Percentiles rank a stretch among this genome's conserved stretches.
Evolutionary conservation across 345 rosid species (phyloP).

Genomic region (Sonneratia alba): DNA sequence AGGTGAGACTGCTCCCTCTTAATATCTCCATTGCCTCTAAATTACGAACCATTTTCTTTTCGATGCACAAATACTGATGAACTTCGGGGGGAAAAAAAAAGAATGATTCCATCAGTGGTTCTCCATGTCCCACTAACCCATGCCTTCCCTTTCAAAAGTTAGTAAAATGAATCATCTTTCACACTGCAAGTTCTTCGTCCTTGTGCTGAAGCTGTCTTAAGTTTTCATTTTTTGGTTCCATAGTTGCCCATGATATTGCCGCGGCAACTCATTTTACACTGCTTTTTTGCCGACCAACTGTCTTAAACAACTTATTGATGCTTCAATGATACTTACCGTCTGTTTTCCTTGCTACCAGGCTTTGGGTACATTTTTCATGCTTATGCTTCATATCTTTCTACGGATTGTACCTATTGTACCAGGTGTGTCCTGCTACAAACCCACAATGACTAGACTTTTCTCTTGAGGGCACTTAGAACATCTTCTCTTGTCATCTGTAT

Average conservation of each 20-base stretch:
- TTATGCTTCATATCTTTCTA: conserved; percentile 69
- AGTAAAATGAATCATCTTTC: too few species aligned
- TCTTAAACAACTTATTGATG: not conserved
- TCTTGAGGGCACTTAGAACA: conserved; percentile 4
- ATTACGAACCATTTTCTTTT: not conserved
- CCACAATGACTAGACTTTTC: not conserved
- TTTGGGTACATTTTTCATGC: conserved; percentile 88
- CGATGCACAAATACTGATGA: not conserved
- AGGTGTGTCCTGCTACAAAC: conserved; percentile 27
- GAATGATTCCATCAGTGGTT: not conserved
- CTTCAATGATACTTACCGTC: conserved; percentile 2
- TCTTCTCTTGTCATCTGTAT: conserved; percentile 2
- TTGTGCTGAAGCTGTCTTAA: not conserved
- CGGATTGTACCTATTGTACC: conserved; percentile 54
- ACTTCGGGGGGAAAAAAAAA: not conserved
- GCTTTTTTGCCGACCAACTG: not conserved
- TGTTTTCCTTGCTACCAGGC: conserved; percentile 31
- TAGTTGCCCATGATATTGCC: not conserved
- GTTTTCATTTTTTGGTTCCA: not conserved
- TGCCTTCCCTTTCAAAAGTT: too few species aligned
- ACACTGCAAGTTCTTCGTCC: not conserved
- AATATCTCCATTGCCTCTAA: not conserved
- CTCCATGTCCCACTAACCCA: not conserved
- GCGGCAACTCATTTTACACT: not conserved
- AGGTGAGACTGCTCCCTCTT: conserved; percentile 25